Conservation (phyloP, 169 alveolate species). For the Ichthyophthirius multifiliis region DNA sequence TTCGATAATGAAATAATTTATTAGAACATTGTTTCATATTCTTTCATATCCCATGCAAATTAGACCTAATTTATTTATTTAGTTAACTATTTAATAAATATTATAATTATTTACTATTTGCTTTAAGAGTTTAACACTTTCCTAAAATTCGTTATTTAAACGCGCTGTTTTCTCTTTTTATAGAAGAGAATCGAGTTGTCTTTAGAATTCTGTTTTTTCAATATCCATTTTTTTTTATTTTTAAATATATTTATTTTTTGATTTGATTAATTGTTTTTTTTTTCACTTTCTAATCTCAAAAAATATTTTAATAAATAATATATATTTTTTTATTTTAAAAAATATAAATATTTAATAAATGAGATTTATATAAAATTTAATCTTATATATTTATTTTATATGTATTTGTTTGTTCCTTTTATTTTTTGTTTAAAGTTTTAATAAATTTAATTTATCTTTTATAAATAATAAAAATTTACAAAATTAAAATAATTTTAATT, state of each 20-base stretch:
- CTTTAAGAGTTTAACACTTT: slow-evolving; percentile 18
- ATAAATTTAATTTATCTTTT: too few species aligned
- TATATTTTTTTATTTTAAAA: too few species aligned
- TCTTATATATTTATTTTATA: too few species aligned
- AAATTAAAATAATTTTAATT: too few species aligned
- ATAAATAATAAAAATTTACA: too few species aligned
- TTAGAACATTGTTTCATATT: slow-evolving; percentile 49
- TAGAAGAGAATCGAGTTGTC: slow-evolving; percentile 12
- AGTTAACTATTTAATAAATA: neutral
- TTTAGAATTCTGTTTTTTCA: slow-evolving; percentile 26
- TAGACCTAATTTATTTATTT: neutral
- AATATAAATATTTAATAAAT: too few species aligned
- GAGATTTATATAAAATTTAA: too few species aligned
- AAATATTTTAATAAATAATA: too few species aligned
- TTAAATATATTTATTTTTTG: neutral
- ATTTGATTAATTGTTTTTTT: neutral
- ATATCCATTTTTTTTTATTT: neutral
- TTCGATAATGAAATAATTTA: slow-evolving; percentile 47
- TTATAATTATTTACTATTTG: slow-evolving; percentile 2
- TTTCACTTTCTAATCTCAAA: neutral
- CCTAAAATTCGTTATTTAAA: slow-evolving; percentile 6
- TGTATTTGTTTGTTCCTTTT: too few species aligned
- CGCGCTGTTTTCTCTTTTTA: slow-evolving; percentile 32
- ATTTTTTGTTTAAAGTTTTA: too few species aligned
- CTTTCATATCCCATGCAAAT: slow-evolving; percentile 34